phyloP scores from a whole-genome alignment of 768 basidiomycete species.

The Albatrellus ellisii region DNA sequence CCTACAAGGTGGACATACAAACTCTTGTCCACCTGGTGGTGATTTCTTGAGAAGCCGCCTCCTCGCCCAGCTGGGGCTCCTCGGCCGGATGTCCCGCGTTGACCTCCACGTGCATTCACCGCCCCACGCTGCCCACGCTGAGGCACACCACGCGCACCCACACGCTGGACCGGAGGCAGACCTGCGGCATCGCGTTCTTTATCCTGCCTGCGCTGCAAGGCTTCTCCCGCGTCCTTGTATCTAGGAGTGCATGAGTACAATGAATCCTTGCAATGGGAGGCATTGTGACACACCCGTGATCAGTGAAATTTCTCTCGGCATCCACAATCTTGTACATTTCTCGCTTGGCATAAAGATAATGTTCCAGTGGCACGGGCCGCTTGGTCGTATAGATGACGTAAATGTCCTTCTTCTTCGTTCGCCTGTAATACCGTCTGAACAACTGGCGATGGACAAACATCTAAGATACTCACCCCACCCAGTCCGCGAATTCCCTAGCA shows the following conservation, averaged over 20 bases:
- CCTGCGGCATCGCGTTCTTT: constrained; percentile 97
- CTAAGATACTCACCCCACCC: constrained; percentile 78
- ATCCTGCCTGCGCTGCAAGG: constrained; percentile 88
- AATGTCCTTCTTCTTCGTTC: constrained; percentile 98
- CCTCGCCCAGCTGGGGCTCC: constrained; percentile 20
- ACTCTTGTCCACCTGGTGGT: constrained; percentile 75
- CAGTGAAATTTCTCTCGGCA: constrained; percentile 57
- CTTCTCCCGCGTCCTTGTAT: constrained; percentile 83
- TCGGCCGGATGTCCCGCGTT: constrained; percentile 7
- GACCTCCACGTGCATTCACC: constrained; percentile 30
- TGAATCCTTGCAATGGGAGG: background rate
- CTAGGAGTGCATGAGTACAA: constrained; percentile 25
- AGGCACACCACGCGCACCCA: constrained; percentile 53
- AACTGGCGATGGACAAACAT: background rate
- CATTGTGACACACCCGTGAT: constrained; percentile 41
- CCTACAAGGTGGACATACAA: constrained; percentile 88
- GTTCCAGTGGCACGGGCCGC: constrained; percentile 92
- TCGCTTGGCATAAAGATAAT: constrained; percentile 90
- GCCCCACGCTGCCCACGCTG: constrained; percentile 33
- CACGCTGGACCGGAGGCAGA: constrained; percentile 69
- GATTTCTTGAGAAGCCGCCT: constrained; percentile 33
- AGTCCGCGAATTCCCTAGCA: constrained; percentile 95
- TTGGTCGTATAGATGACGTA: constrained; percentile 97
- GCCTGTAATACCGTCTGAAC: constrained; percentile 31
- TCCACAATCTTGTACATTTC: constrained; percentile 92